Evolutionary conservation across 805 yeast species (phyloP).

Genomic region (Priceomyces medius): DNA sequence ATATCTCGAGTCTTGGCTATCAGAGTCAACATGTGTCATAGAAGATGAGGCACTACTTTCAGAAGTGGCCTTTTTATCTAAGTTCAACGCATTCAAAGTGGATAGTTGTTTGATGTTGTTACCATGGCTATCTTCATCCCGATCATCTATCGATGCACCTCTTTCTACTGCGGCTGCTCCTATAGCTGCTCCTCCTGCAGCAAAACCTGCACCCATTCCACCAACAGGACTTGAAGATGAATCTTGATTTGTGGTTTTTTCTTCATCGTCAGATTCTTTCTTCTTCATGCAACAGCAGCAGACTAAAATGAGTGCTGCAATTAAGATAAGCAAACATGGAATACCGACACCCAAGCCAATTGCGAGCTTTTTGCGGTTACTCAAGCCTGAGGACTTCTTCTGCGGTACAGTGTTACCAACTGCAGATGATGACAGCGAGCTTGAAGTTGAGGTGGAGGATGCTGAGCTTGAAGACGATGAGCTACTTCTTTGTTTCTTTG

Average conservation of each 20-base stretch:
- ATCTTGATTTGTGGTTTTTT: constrained; percentile 19
- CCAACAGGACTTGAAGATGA: constrained; percentile 15
- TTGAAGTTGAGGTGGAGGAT: constrained; percentile 20
- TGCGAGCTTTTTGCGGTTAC: constrained; percentile 60
- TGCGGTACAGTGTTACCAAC: constrained; percentile 7
- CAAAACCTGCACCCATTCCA: constrained; percentile 19
- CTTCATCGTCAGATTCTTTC: constrained; percentile 15
- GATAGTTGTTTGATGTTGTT: constrained; percentile 42
- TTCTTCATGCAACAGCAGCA: constrained; percentile 54
- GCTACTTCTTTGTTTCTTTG: constrained; percentile 16
- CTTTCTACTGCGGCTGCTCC: constrained; percentile 40
- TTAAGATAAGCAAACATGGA: constrained; percentile 55
- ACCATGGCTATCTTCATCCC: constrained; percentile 24
- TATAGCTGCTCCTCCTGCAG: constrained; percentile 20
- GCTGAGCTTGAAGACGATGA: constrained; percentile 24
- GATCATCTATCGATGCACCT: constrained; percentile 25
- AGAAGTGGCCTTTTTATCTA: constrained; percentile 35
- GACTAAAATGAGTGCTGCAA: constrained; percentile 50
- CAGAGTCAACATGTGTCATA: constrained; percentile 51
- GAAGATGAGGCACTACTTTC: constrained; percentile 47
- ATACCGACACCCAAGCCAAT: constrained; percentile 89
- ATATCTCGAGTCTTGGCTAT: constrained; percentile 23
- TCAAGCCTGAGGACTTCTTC: constrained; percentile 9
- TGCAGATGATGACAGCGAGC: constrained; percentile 27
- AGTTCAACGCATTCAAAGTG: constrained; percentile 50